Percentiles rank a stretch among this genome's conserved stretches.
Conservation (phyloP, 208 protist species). For the Crithidia thermophila region DNA sequence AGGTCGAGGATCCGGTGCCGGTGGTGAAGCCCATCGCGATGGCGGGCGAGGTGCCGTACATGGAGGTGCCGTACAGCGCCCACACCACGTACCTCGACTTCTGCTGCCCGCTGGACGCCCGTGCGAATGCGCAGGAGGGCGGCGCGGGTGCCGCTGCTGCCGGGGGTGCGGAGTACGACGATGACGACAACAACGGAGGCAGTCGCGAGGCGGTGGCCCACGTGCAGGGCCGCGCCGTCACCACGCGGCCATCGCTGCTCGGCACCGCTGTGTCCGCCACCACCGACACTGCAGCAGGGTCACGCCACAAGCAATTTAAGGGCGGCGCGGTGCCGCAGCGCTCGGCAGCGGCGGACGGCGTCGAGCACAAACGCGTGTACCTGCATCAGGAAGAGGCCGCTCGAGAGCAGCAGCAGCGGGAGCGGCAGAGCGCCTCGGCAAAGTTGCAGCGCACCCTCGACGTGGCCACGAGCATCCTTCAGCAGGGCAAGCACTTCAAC, state of each 20-base stretch:
- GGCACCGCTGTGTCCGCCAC: not conserved
- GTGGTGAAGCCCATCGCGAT: conserved; percentile 52
- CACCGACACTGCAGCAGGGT: too few relatives aligned
- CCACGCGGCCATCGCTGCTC: conserved; percentile 16
- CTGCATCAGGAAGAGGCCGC: conserved; percentile 18
- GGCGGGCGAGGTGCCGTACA: conserved; percentile 37
- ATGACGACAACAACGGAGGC: not conserved
- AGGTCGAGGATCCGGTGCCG: conserved; percentile 44
- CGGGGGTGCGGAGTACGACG: not conserved
- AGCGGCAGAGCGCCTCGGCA: conserved; percentile 18
- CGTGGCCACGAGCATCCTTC: conserved; percentile 6
- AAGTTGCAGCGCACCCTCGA: conserved; percentile 28
- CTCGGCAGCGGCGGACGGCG: not conserved
- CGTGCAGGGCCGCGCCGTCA: conserved; percentile 26
- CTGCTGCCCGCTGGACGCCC: conserved; percentile 22
- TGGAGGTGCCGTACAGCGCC: conserved; percentile 27
- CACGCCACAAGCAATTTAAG: not conserved
- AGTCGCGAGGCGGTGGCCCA: not conserved
- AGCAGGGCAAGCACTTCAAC: conserved; percentile 24
- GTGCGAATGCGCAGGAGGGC: not conserved
- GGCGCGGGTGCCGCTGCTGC: not conserved
- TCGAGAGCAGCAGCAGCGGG: conserved; percentile 7
- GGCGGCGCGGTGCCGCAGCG: not conserved
- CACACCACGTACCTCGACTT: conserved; percentile 34
- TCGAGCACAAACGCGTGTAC: conserved; percentile 23